phyloP scores from a whole-genome alignment of 169 alveolate genomes.

The Cryptosporidium sp. region DNA sequence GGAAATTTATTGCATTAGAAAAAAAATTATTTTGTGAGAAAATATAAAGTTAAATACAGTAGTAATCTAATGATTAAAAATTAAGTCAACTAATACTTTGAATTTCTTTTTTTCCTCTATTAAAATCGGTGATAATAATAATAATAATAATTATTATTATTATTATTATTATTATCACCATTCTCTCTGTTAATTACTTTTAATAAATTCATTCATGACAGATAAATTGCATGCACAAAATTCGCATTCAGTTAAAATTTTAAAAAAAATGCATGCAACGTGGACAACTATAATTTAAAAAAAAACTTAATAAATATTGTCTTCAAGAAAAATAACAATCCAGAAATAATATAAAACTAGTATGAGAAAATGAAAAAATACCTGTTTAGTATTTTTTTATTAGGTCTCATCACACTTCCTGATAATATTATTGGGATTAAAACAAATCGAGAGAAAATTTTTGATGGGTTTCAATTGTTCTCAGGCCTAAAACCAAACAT shows the following conservation, averaged over 20 bases:
- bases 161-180: no score
- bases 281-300: not conserved
- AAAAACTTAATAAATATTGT: not conserved
- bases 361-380: conserved; percentile 33
- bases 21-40: not conserved
- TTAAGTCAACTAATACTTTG: no score
- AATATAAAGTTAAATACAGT: not conserved
- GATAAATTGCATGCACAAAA: not conserved
- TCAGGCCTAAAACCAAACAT: conserved; percentile 12
- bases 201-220: not conserved
- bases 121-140: no score
- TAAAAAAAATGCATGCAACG: conserved; percentile 25
- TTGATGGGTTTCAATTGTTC: conserved; percentile 10
- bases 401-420: not conserved
- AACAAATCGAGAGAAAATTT: not conserved
- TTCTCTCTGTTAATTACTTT: not conserved
- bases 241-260: not conserved
- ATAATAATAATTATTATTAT: no score
- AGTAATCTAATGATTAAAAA: not conserved
- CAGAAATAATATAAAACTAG: not conserved
- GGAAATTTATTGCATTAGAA: not conserved
- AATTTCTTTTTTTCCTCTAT: no score
- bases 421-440: not conserved
- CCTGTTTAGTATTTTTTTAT: not conserved
- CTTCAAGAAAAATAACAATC: not conserved